phyloP scores from a whole-genome alignment of 1,284 basidiomycete species.

The Wallemia mellicola region DNA sequence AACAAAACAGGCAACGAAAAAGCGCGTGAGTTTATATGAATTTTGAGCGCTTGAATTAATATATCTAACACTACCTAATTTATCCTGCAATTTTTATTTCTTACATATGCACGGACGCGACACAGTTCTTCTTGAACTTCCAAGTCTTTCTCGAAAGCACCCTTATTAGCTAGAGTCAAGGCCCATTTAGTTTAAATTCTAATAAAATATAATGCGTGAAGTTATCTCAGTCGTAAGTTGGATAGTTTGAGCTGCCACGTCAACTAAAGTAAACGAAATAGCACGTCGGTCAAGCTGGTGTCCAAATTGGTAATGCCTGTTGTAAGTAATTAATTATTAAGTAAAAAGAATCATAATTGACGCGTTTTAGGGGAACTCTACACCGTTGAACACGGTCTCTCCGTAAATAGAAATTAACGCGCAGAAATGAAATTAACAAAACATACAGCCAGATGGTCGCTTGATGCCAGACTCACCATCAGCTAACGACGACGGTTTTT shows the following conservation, averaged over 20 bases:
- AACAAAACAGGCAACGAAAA: too few species aligned
- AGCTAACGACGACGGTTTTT: constrained; percentile 63
- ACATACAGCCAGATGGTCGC: constrained; percentile 55
- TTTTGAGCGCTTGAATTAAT: too few species aligned
- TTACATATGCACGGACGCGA: neutral
- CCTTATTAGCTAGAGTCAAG: neutral
- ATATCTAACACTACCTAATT: too few species aligned
- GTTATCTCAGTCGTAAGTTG: constrained; percentile 15
- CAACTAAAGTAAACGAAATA: constrained; percentile 9
- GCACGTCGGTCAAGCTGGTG: constrained; percentile 18
- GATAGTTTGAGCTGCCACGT: constrained; percentile 1
- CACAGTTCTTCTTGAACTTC: neutral
- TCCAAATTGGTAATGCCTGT: constrained; percentile 66
- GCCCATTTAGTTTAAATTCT: neutral
- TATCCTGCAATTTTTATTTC: neutral
- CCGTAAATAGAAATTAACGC: constrained; percentile 25
- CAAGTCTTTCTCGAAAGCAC: neutral
- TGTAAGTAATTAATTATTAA: constrained; percentile 16
- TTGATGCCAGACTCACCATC: constrained; percentile 43
- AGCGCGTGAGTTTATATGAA: too few species aligned
- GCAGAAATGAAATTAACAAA: constrained; percentile 1
- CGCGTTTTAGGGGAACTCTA: constrained; percentile 62
- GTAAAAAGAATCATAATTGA: constrained; percentile 2
- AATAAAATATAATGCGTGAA: constrained; percentile 12
- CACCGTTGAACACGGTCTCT: constrained; percentile 90